Evolutionary conservation across 2,329 filamentous ascomycete genomes (phyloP).

Genomic region (Sphaerulina musiva): DNA sequence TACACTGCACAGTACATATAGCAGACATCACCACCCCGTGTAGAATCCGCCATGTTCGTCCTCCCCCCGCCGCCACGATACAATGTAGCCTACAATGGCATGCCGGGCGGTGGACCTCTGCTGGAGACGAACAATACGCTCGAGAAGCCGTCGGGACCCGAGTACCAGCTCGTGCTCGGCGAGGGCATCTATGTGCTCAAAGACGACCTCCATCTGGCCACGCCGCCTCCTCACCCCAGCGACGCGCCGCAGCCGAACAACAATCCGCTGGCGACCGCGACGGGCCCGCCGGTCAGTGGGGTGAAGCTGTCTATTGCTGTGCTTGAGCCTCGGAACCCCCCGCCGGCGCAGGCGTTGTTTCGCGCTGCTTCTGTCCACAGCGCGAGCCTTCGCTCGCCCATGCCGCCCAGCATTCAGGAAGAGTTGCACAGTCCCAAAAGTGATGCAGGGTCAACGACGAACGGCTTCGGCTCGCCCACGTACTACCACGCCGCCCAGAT

Average conservation of each 20-base stretch:
- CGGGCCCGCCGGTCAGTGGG: slow-evolving; percentile 75
- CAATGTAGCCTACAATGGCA: slow-evolving; percentile 62
- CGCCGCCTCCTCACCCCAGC: slow-evolving; percentile 89
- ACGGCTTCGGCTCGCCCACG: slow-evolving; percentile 30
- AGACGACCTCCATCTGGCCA: slow-evolving; percentile 87
- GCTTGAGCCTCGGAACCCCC: slow-evolving; percentile 51
- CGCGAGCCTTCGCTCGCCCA: slow-evolving; percentile 30
- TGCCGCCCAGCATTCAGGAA: slow-evolving; percentile 45
- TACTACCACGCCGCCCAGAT: slow-evolving; percentile 23
- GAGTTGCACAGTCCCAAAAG: slow-evolving; percentile 42
- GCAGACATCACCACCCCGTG: background rate
- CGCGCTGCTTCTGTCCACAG: slow-evolving; percentile 39
- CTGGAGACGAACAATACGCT: slow-evolving; percentile 93
- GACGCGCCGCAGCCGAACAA: slow-evolving; percentile 81
- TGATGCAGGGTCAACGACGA: slow-evolving; percentile 41
- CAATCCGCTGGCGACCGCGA: slow-evolving; percentile 81
- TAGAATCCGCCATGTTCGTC: background rate
- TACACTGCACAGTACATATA: no score
- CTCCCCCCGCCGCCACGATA: slow-evolving; percentile 52
- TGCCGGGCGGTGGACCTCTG: slow-evolving; percentile 61
- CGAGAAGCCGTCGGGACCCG: slow-evolving; percentile 69
- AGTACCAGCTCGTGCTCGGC: slow-evolving; percentile 85
- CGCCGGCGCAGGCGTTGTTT: slow-evolving; percentile 39
- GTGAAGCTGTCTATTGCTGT: slow-evolving; percentile 75
- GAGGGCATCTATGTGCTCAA: slow-evolving; percentile 90